Evolutionary conservation across 768 basidiomycete genomes (phyloP).

Genomic region (Collybia nuda): DNA sequence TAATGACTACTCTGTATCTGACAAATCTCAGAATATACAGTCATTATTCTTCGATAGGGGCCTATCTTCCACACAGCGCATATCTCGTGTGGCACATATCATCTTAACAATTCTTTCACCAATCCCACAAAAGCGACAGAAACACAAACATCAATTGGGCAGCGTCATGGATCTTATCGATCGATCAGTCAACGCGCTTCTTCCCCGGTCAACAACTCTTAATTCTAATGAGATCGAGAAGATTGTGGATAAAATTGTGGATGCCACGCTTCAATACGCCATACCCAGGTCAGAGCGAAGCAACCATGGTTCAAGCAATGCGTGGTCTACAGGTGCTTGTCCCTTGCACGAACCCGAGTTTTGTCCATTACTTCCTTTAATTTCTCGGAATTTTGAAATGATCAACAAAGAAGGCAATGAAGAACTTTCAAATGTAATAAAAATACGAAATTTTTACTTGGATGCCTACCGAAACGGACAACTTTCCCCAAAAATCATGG

Average conservation of each 20-base stretch:
- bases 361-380: slow-evolving; percentile 53
- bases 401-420: no score
- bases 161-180: slow-evolving; percentile 81
- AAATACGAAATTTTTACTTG: slow-evolving; percentile 52
- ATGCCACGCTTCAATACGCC: slow-evolving; percentile 76
- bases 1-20: slow-evolving; percentile 69
- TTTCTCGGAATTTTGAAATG: slow-evolving; percentile 44
- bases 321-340: slow-evolving; percentile 61
- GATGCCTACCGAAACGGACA: slow-evolving; percentile 61
- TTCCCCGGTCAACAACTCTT: slow-evolving; percentile 49
- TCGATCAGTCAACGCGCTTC: slow-evolving; percentile 58
- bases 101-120: slow-evolving; percentile 55
- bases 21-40: slow-evolving; percentile 51
- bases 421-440: slow-evolving; percentile 17
- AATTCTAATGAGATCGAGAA: slow-evolving; percentile 62
- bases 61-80: slow-evolving; percentile 59
- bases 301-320: slow-evolving; percentile 29
- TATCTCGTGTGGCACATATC: slow-evolving; percentile 60
- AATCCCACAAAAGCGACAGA: slow-evolving; percentile 43
- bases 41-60: slow-evolving; percentile 67
- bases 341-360: slow-evolving; percentile 56
- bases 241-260: slow-evolving; percentile 68
- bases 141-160: slow-evolving; percentile 54
- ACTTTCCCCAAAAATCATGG: slow-evolving; percentile 57
- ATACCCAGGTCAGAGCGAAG: slow-evolving; percentile 58